Percentiles rank a stretch among this genome's conserved stretches.
phyloP scores from a whole-genome alignment of 805 yeast species.

The Cyberlindnera maritima region DNA sequence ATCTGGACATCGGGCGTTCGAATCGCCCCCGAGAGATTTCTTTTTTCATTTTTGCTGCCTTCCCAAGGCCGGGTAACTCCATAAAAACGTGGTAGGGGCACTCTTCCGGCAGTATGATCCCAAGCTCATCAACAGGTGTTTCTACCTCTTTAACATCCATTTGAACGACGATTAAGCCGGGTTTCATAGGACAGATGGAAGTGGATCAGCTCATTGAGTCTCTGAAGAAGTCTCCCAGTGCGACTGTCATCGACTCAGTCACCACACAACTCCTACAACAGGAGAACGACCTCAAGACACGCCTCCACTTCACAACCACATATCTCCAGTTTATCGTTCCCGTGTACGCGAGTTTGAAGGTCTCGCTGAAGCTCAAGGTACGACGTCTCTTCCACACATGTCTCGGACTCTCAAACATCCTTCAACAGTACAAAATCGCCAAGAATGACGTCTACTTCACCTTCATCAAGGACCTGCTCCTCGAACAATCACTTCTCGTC shows the following conservation, averaged over 20 bases:
- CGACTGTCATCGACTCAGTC: slow-evolving; percentile 13
- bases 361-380: slow-evolving; percentile 11
- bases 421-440: slow-evolving; percentile 21
- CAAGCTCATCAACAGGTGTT: no score
- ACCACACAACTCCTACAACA: slow-evolving; percentile 7
- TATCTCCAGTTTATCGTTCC: slow-evolving; percentile 24
- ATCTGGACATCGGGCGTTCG: slow-evolving; percentile 52
- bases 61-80: no score
- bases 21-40: slow-evolving; percentile 47
- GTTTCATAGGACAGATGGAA: background rate
- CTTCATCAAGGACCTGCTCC: slow-evolving; percentile 22
- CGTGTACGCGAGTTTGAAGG: slow-evolving; percentile 21
- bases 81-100: no score
- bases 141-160: background rate
- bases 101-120: no score
- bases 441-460: slow-evolving; percentile 22
- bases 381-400: slow-evolving; percentile 18
- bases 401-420: slow-evolving; percentile 20
- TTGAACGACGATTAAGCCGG: background rate
- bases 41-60: slow-evolving; percentile 8
- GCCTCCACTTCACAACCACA: slow-evolving; percentile 16
- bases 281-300: slow-evolving; percentile 11
- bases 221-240: slow-evolving; percentile 15
- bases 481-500: slow-evolving; percentile 17
- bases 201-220: background rate